These are phyloP conservation scores for Pyricularia pennisetigena DNA, from an alignment of 2,329 filamentous ascomycete species.

Conservation along the genomic window DNA sequence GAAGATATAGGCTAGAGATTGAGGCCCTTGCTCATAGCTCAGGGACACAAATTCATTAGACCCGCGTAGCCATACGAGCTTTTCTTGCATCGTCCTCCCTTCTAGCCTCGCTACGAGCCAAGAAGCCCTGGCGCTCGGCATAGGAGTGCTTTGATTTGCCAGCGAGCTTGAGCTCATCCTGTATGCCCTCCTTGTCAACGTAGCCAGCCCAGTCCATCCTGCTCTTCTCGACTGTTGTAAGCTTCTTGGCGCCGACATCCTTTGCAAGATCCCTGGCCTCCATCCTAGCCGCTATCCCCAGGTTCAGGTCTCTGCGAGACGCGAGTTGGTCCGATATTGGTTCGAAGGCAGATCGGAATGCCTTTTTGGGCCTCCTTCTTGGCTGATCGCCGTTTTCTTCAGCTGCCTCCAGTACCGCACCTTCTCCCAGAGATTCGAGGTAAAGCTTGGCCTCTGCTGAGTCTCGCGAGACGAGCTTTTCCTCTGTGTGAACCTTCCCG, in stretches of 20 bases:
- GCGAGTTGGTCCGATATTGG: conserved; percentile 33
- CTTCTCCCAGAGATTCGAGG: conserved; percentile 38
- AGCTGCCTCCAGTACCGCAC: conserved; percentile 14
- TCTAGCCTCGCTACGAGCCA: conserved; percentile 53
- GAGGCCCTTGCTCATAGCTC: too few relatives aligned
- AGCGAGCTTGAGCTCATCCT: conserved; percentile 56
- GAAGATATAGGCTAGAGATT: conserved; percentile 3
- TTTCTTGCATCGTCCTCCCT: conserved; percentile 50
- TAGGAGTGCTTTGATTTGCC: conserved; percentile 57
- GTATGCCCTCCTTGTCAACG: conserved; percentile 61
- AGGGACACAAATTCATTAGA: conserved; percentile 8
- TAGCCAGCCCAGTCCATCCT: conserved; percentile 65
- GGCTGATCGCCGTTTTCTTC: conserved; percentile 19
- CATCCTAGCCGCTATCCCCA: conserved; percentile 40
- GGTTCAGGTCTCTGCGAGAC: conserved; percentile 45
- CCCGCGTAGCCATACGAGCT: conserved; percentile 34
- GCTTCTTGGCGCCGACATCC: conserved; percentile 46
- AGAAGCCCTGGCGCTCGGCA: conserved; percentile 51
- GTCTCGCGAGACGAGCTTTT: conserved; percentile 55
- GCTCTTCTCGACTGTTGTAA: conserved; percentile 64
- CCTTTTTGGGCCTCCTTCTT: conserved; percentile 39
- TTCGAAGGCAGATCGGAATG: conserved; percentile 54
- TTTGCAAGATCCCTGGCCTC: conserved; percentile 31
- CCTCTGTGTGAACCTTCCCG: conserved; percentile 60
- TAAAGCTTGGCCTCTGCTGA: conserved; percentile 59